Conservation (phyloP, 352 stramenopile species). For the Phytophthora sp. region DNA sequence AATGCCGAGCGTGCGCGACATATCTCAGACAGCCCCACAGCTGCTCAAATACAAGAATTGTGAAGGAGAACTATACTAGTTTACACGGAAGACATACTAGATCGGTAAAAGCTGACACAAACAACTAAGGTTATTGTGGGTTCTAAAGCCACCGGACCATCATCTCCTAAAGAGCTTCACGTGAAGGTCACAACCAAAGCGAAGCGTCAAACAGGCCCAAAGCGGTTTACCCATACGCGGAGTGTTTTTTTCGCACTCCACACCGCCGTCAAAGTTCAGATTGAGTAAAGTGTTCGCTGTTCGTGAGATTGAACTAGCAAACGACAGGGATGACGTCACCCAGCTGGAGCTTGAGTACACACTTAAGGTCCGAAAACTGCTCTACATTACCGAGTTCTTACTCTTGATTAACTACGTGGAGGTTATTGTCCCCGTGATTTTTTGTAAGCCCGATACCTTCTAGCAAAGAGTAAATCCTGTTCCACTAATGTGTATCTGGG, state of each 20-base stretch:
- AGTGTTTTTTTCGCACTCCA: neutral
- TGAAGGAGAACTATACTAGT: conserved; percentile 4
- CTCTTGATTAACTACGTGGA: conserved; percentile 51
- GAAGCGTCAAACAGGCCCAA: too few relatives aligned
- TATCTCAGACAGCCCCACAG: neutral
- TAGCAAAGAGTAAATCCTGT: too few relatives aligned
- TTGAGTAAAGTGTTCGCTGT: conserved; percentile 8
- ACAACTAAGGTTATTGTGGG: neutral
- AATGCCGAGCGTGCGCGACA: neutral
- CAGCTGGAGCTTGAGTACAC: conserved; percentile 28
- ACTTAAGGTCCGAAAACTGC: conserved; percentile 18
- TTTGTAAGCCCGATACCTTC: conserved; percentile 46
- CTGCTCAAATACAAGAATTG: neutral
- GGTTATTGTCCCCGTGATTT: conserved; percentile 45
- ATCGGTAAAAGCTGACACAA: neutral
- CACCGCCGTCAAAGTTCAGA: neutral
- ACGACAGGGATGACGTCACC: neutral
- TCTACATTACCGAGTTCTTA: conserved; percentile 56
- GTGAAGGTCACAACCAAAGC: neutral
- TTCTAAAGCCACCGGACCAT: neutral
- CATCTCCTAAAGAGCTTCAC: neutral
- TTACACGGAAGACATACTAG: conserved; percentile 15
- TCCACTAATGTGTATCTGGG: too few relatives aligned
- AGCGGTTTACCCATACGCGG: too few relatives aligned
- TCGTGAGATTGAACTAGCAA: neutral